Evolutionary conservation across 768 basidiomycete species (phyloP), one percentile per base, ranked within the genome.

Genomic region (Sporobolomyces phaffii): DNA sequence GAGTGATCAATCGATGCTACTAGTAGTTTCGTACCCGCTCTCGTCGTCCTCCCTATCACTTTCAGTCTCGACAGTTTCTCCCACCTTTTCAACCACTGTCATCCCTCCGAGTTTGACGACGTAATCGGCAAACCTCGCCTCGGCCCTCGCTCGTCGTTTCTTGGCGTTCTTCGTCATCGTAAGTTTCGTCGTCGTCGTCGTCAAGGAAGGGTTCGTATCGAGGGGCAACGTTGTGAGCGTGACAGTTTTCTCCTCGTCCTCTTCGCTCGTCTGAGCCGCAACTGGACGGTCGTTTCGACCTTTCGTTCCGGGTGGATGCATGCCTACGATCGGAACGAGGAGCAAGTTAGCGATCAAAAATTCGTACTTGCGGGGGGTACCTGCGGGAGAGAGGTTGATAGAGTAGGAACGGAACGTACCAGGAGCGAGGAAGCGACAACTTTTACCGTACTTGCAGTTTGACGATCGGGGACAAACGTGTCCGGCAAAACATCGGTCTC

Each of bases 271-370:
- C 20, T 43, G 17, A 18, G 47, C 41, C 36, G 20, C 60, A 36
- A 24, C 29, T 29, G 41, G 36, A 49, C 15, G 22, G 8, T 29
- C 53, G 22, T 5, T 36, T 29, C 65, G 65, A 5, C 53, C 53
- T 20, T 49, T 54, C 14, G 65, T 67, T 9, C 51, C 60, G 2
- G 65, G 60, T 0, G 61, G 66, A 45, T 68, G 66, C 61, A 68
- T 62, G 11, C 66, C 66, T 68, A 43, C 20, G 17, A 5, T 14
- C 17, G 22, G 26, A 49, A 43, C 36, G 38, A 26, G 7, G 2
- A 57, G 11, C 7, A 9, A 33, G 33, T 2, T 24, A 15, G 18
- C 17, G 28, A 18, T 3, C n/a, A n/a, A n/a, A n/a, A n/a, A n/a
- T n/a, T n/a, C n/a, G n/a, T n/a, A n/a, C n/a, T n/a, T n/a, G n/a